phyloP scores from a whole-genome alignment of 163 green algal genomes.

The Scenedesmus sp. region DNA sequence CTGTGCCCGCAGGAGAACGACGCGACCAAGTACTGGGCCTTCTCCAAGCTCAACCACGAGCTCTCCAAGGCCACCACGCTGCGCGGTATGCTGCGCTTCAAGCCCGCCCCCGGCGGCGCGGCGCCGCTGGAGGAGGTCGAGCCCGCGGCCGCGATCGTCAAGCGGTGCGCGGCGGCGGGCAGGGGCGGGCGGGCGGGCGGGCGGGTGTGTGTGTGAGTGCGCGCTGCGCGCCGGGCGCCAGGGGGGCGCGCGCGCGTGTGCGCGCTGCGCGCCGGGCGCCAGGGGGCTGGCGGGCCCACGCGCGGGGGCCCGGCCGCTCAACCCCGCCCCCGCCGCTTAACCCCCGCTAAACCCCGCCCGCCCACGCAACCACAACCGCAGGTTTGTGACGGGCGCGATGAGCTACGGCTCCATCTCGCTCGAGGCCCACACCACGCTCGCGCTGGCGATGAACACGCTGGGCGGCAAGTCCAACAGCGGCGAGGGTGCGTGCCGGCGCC shows the following conservation, averaged over 20 bases:
- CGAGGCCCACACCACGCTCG: constrained; percentile 93
- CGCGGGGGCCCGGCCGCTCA: too few relatives aligned
- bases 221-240: too few relatives aligned
- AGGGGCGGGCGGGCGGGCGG: too few relatives aligned
- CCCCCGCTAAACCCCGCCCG: too few relatives aligned
- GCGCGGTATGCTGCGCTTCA: constrained; percentile 92
- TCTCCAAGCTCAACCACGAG: constrained; percentile 77
- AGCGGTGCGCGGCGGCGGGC: too few relatives aligned
- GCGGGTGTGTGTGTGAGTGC: too few relatives aligned
- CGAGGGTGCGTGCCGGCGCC: too few relatives aligned
- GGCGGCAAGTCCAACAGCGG: constrained; percentile 94
- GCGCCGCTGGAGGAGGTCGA: constrained; percentile 86
- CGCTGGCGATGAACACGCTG: constrained; percentile 95
- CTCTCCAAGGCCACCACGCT: constrained; percentile 69
- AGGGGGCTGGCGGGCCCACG: too few relatives aligned
- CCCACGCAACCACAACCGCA: too few relatives aligned
- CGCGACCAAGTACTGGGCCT: constrained; percentile 83
- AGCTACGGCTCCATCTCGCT: constrained; percentile 89
- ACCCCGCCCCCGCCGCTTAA: too few relatives aligned
- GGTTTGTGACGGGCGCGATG: constrained; percentile 79
- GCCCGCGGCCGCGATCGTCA: constrained; percentile 89
- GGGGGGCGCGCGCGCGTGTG: too few relatives aligned
- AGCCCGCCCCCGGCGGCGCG: constrained; percentile 51
- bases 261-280: too few relatives aligned
- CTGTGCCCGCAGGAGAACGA: constrained; percentile 70